Evolutionary conservation across 805 yeast genomes (phyloP).

Genomic region (Wickerhamiella cacticola): DNA sequence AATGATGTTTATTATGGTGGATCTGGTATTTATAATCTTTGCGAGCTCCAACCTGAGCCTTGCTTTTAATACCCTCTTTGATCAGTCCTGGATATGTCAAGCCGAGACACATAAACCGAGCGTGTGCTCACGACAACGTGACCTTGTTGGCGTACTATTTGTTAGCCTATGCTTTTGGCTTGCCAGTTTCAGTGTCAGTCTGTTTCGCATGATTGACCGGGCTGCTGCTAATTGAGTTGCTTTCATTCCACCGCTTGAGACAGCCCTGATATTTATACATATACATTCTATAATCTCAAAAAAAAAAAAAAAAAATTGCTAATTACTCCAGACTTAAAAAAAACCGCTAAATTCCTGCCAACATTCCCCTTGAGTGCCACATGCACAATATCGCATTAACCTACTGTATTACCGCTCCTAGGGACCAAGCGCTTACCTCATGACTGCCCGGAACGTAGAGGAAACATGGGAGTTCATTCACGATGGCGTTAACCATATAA

Average conservation of each 20-base stretch:
- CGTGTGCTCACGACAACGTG: conserved; percentile 68
- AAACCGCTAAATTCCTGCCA: too few relatives aligned
- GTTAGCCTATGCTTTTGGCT: conserved; percentile 73
- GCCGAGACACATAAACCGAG: conserved; percentile 30
- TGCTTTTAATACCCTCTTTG: conserved; percentile 72
- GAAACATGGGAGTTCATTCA: conserved; percentile 33
- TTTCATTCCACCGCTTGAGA: too few relatives aligned
- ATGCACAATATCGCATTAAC: too few relatives aligned
- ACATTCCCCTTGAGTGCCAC: too few relatives aligned
- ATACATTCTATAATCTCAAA: too few relatives aligned
- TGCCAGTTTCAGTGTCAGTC: conserved; percentile 68
- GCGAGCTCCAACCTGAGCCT: conserved; percentile 78
- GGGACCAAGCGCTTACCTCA: neutral
- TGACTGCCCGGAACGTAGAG: conserved; percentile 25
- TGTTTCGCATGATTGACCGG: conserved; percentile 62
- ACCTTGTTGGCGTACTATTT: conserved; percentile 67
- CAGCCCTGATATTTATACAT: too few relatives aligned
- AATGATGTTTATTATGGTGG: conserved; percentile 67
- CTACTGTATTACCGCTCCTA: neutral
- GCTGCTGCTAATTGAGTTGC: conserved; percentile 15
- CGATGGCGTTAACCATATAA: conserved; percentile 31
- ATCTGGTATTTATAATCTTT: conserved; percentile 75
- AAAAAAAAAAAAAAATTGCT: too few relatives aligned
- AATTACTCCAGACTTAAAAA: too few relatives aligned
- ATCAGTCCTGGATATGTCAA: conserved; percentile 68